These are phyloP conservation scores for Calonectria fujianensis DNA, from an alignment of 2,329 filamentous ascomycete species.

Conservation along the genomic window DNA sequence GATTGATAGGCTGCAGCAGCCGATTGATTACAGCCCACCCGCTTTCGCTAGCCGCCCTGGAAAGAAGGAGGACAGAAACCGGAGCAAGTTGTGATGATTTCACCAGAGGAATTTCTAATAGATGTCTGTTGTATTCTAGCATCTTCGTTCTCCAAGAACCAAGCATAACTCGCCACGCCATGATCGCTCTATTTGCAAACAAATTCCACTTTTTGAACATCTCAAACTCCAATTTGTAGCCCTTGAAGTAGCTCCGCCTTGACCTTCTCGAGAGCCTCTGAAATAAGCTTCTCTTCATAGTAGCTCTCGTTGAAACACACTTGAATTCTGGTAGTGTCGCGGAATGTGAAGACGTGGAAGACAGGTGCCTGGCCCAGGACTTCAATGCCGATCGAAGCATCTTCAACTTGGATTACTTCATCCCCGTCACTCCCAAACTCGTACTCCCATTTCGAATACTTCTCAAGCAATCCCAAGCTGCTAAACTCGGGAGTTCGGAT, in stretches of 20 bases:
- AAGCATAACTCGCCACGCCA: not conserved
- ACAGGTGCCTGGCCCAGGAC: not conserved
- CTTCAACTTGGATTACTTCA: not conserved
- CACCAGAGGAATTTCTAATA: not conserved
- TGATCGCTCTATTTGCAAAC: not conserved
- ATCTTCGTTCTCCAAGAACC: not conserved
- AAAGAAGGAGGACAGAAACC: slow-evolving; percentile 30
- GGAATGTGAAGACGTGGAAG: slow-evolving; percentile 6
- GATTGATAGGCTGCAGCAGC: slow-evolving; percentile 30
- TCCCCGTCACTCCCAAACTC: not conserved
- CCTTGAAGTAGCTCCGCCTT: not conserved
- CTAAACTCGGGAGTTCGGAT: slow-evolving; percentile 12
- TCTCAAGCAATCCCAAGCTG: not conserved
- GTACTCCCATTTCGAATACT: not conserved
- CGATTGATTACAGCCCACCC: slow-evolving; percentile 33
- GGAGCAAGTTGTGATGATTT: slow-evolving; percentile 19
- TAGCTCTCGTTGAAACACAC: slow-evolving; percentile 11
- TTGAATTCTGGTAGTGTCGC: not conserved
- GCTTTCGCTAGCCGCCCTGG: slow-evolving; percentile 28
- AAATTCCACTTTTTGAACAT: not conserved
- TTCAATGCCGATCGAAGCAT: not conserved
- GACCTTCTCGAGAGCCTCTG: not conserved
- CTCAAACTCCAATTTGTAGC: not conserved
- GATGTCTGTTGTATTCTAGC: not conserved
- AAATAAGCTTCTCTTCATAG: not conserved